Conservation (phyloP, 164 flowering plant genomes). For the Berberis vulgaris region DNA sequence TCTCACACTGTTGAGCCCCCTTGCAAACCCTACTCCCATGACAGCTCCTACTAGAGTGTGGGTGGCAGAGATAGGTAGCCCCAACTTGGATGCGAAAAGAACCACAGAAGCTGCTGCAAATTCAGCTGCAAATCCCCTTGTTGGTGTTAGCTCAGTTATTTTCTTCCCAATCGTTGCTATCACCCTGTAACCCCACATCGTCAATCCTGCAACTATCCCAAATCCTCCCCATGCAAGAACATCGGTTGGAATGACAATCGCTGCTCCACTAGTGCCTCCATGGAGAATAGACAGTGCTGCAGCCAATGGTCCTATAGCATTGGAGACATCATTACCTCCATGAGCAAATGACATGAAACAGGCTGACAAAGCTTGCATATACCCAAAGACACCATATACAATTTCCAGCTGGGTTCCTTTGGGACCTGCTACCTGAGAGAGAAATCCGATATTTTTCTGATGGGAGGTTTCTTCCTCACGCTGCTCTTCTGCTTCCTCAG, state of each 20-base stretch:
- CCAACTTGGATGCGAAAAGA: conserved; percentile 84
- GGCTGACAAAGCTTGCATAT: conserved; percentile 94
- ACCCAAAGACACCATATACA: conserved; percentile 93
- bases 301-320: conserved; percentile 96
- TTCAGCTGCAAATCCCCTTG: conserved; percentile 95
- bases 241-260: conserved; percentile 76
- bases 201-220: conserved; percentile 92
- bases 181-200: conserved; percentile 95
- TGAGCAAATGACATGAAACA: conserved; percentile 99
- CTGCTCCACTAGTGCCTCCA: conserved; percentile 51
- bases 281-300: conserved; percentile 92
- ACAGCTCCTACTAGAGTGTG: conserved; percentile 99
- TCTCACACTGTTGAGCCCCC: conserved; percentile 89
- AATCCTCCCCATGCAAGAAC: conserved; percentile 99
- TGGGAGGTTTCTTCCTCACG: conserved; percentile 18
- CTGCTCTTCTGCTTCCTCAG: conserved; percentile 25
- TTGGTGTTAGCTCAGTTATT: conserved; percentile 94
- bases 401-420: conserved; percentile 84
- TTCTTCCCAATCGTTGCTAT: conserved; percentile 97
- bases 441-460: conserved; percentile 40
- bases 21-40: conserved; percentile 97
- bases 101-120: conserved; percentile 99
- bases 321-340: conserved; percentile 97
- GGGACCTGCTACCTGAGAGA: conserved; percentile 86
- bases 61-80: conserved; percentile 93